Base-by-base conservation (phyloP, 148 eudicot genomes). In the Arbutus unedo region DNA sequence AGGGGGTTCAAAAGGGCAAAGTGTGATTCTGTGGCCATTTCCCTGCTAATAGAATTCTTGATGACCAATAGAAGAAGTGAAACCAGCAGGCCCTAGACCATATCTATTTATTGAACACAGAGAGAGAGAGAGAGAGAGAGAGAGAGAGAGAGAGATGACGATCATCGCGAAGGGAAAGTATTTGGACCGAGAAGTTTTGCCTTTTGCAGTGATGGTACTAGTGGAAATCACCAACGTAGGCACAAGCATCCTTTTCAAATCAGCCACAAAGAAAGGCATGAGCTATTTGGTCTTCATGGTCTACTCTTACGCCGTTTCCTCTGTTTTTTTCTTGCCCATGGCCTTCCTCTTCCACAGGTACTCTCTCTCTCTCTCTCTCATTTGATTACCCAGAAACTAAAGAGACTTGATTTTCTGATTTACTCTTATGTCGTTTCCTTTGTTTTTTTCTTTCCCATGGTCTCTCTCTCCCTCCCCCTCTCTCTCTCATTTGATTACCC, bases 251-350 rank as follows among this genome's bases (percentile, higher is more conserved):
- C 79, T 90, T 4, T 90, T 86, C 81, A 90, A 90, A 67, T 90
- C 92, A 8, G 92, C 92, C 8, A 83, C 90, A 45, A 18, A 16
- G 5, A 83, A 84, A 45, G 92, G 92, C 4, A 84, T 90, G 89
- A 90, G 88, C 76, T 82, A 84, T 25, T 82, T 79, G 75, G 90
- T 90, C 56, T 90, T 88, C 82, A 45, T 85, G 74, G 88, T 85
- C 56, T 90, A 90, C 84, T 83, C 89, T 80, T 88, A 83, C 77
- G 56, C 85, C 73, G 72, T 88, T 68, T 85, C 90, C 79, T 76
- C 89, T 62, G n/a, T 90, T 4, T 4, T 85, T 21, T 88, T 90
- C 74, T 68, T 85, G 19, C 92, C 92, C 84, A 77, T 85, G 2
- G 72, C 72, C 44, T 31, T 67, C 72, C 15, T 67, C 72, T 67